Conservation (phyloP, 2,329 filamentous ascomycete species). For the Alternaria rosae region DNA sequence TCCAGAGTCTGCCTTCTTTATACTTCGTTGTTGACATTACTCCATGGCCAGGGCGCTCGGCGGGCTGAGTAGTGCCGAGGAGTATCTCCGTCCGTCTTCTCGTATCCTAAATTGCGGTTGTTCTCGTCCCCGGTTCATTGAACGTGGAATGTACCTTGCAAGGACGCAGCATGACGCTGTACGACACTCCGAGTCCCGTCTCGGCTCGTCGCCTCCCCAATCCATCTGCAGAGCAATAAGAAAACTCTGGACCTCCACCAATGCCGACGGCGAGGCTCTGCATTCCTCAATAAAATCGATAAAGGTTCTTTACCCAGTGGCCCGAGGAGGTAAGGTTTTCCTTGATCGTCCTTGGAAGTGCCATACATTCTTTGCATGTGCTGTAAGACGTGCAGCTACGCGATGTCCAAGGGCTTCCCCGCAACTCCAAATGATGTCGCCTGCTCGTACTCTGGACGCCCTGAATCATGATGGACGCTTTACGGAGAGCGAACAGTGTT, state of each 20-base stretch:
- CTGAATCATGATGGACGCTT: background rate
- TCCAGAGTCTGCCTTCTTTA: constrained; percentile 3
- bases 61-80: background rate
- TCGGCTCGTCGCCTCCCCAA: background rate
- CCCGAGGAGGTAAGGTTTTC: background rate
- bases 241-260: background rate
- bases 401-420: background rate
- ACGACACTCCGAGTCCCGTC: background rate
- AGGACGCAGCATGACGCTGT: background rate
- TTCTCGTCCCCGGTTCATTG: background rate
- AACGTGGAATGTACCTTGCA: background rate
- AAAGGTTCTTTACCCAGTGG: background rate
- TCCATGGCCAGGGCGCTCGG: background rate
- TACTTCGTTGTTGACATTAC: background rate
- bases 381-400: background rate
- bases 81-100: background rate
- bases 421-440: background rate
- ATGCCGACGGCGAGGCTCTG: background rate
- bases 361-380: background rate
- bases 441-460: background rate
- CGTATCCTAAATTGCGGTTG: constrained; percentile 1
- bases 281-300: background rate
- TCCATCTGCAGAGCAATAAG: background rate
- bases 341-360: background rate
- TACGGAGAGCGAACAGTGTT: background rate